Evolutionary conservation across 2,329 filamentous ascomycete genomes (phyloP).

Genomic region (Alternaria conjuncta): DNA sequence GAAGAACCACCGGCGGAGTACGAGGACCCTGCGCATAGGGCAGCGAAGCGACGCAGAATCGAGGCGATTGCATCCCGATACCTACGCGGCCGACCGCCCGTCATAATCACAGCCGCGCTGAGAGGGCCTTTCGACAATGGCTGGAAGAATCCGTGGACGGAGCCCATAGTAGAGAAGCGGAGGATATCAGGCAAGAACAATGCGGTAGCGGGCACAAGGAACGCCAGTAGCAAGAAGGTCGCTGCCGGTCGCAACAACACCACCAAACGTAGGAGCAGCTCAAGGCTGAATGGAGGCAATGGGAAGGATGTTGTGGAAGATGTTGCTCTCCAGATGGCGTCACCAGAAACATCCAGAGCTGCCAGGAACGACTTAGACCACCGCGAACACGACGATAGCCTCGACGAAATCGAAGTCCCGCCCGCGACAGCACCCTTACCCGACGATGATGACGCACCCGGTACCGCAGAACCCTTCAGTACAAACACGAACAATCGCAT

Average conservation of each 20-base stretch:
- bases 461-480: constrained; percentile 26
- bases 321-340: constrained; percentile 9
- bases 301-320: background rate
- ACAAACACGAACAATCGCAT: constrained; percentile 17
- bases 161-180: constrained; percentile 1
- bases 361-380: background rate
- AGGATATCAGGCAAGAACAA: background rate
- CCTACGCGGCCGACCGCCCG: constrained; percentile 62
- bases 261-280: background rate
- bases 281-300: background rate
- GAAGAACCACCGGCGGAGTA: constrained; percentile 55
- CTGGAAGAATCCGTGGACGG: constrained; percentile 48
- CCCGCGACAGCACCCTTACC: constrained; percentile 25
- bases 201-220: background rate
- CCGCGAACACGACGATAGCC: constrained; percentile 15
- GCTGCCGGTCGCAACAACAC: background rate
- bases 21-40: constrained; percentile 63
- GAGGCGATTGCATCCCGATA: constrained; percentile 66
- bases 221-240: background rate
- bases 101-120: constrained; percentile 66
- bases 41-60: constrained; percentile 62
- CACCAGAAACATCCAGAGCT: constrained; percentile 30
- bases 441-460: constrained; percentile 13
- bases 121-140: constrained; percentile 64
- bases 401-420: constrained; percentile 16